These are phyloP conservation scores for Withania somnifera DNA, from an alignment of 305 asterid species.

Conservation along the genomic window DNA sequence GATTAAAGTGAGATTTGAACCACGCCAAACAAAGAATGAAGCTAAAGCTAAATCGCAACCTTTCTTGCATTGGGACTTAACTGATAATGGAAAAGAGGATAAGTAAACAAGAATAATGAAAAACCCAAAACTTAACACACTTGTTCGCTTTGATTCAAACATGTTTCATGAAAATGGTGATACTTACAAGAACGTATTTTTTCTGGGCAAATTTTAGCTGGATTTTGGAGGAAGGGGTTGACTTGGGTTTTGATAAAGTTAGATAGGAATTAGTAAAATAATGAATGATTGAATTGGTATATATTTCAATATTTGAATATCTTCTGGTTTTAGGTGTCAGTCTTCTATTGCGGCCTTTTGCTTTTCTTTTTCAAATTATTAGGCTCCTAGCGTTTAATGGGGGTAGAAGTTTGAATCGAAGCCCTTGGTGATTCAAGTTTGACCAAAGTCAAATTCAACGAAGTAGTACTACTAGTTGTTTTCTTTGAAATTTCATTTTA, in stretches of 20 bases:
- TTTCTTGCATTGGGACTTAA: slow-evolving; percentile 39
- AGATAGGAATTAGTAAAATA: background rate
- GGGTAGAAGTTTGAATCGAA: too few species aligned
- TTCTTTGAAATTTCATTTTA: too few species aligned
- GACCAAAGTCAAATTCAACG: background rate
- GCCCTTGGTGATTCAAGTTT: background rate
- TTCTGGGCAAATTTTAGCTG: background rate
- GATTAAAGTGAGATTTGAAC: slow-evolving; percentile 22
- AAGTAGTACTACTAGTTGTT: background rate
- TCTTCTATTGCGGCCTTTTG: background rate
- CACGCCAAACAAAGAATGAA: slow-evolving; percentile 40
- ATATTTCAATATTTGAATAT: too few species aligned
- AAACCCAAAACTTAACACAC: background rate
- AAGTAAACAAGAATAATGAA: background rate
- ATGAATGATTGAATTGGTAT: background rate
- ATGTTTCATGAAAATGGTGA: background rate
- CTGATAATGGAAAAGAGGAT: slow-evolving; percentile 19
- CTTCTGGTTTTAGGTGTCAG: background rate
- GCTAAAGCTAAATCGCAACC: slow-evolving; percentile 65
- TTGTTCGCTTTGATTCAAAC: background rate
- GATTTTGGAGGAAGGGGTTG: background rate
- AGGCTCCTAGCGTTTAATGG: too few species aligned
- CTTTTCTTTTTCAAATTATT: too few species aligned
- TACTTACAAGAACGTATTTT: background rate
- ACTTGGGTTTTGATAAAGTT: background rate